A percentile compares a stretch with the other conserved stretches of the same genome.
Evolutionary conservation across 192 early-diverging fungal species (phyloP).

Genomic region (Mortierella hygrophila): DNA sequence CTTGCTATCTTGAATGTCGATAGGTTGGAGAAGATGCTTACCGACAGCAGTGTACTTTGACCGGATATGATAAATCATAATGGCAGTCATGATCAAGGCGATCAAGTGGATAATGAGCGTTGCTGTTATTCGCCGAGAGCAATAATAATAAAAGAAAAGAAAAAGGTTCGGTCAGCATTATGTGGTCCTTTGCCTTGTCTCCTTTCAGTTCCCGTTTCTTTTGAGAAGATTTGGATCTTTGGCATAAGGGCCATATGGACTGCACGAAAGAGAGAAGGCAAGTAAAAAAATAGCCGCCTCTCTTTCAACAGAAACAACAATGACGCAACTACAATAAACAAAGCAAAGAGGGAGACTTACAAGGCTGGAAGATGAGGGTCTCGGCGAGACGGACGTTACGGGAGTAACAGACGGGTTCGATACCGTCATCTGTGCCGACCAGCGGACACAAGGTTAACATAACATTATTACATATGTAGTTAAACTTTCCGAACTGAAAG

Average conservation of each 20-base stretch:
- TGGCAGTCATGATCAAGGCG: constrained; percentile 94
- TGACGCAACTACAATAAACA: background rate
- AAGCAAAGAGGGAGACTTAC: constrained; percentile 48
- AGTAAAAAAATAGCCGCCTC: too few relatives aligned
- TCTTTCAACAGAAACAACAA: background rate
- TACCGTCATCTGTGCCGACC: constrained; percentile 79
- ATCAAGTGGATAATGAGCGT: constrained; percentile 94
- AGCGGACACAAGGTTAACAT: constrained; percentile 92
- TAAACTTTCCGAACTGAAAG: constrained; percentile 86
- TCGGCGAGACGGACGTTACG: constrained; percentile 92
- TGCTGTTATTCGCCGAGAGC: constrained; percentile 59
- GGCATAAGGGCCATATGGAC: too few relatives aligned
- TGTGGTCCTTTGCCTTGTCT: background rate
- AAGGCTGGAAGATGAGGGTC: constrained; percentile 92
- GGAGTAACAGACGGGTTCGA: constrained; percentile 94
- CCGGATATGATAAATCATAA: constrained; percentile 98
- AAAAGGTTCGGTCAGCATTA: background rate
- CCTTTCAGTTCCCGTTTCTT: background rate
- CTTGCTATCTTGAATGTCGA: background rate
- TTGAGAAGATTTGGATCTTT: too few relatives aligned
- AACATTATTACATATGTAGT: constrained; percentile 88
- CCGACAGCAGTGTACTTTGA: constrained; percentile 98
- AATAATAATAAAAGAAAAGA: background rate
- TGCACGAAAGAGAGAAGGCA: too few relatives aligned
- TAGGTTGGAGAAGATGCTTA: constrained; percentile 49